These are phyloP conservation scores for Omphalotus guepiniiformis DNA, from an alignment of 768 basidiomycete species.

Conservation along the genomic window DNA sequence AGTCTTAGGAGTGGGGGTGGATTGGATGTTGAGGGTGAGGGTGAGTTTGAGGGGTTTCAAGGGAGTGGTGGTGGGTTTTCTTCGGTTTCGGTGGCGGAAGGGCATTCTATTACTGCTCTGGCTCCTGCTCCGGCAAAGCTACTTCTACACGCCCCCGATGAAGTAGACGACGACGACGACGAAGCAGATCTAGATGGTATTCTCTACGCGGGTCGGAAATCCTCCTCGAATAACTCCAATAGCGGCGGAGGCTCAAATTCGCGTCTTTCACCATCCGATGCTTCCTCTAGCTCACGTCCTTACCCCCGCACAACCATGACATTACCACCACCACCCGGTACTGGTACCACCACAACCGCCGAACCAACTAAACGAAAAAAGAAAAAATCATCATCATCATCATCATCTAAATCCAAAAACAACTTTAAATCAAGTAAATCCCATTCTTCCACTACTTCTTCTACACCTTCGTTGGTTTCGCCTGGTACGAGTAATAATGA, in stretches of 20 bases:
- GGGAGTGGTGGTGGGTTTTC: conserved; percentile 37
- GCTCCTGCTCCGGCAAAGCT: conserved; percentile 6
- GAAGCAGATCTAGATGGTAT: conserved; percentile 59
- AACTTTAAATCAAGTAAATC: too few species aligned
- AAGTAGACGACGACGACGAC: conserved; percentile 43
- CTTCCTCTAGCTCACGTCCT: too few species aligned
- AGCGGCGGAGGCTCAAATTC: conserved; percentile 50
- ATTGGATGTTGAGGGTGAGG: conserved; percentile 28
- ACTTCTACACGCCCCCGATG: conserved; percentile 16
- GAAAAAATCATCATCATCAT: too few species aligned
- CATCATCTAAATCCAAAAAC: too few species aligned
- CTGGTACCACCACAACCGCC: too few species aligned
- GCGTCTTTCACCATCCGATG: conserved; percentile 60
- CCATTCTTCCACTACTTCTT: too few species aligned
- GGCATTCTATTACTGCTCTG: conserved; percentile 11
- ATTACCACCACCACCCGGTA: too few species aligned
- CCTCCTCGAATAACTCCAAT: conserved; percentile 23
- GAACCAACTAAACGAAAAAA: too few species aligned
- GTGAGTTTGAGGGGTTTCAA: conserved; percentile 64
- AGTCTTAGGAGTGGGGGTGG: too few species aligned
- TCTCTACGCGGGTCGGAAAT: conserved; percentile 36
- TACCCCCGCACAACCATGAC: too few species aligned
- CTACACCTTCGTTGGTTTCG: too few species aligned
- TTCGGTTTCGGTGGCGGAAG: conserved; percentile 18
- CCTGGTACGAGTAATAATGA: too few species aligned